These are phyloP conservation scores for Diutina sp. DNA, from an alignment of 1,139 yeast genomes.

Conservation along the genomic window DNA sequence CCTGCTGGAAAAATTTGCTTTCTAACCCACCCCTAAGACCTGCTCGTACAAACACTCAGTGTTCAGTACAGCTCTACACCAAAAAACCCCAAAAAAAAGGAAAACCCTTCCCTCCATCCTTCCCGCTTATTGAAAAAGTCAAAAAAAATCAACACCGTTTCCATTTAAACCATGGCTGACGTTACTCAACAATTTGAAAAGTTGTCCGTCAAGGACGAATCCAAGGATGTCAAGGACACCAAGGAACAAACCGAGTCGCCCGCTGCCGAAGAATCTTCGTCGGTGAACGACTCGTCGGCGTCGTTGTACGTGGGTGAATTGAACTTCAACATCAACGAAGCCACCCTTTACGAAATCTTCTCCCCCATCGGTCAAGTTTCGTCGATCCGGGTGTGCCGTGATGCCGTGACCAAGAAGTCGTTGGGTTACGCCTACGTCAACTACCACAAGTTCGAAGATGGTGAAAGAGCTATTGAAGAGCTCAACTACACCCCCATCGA, in stretches of 20 bases:
- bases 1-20: background rate
- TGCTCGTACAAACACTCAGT: background rate
- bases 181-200: slow-evolving; percentile 2
- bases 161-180: background rate
- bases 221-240: slow-evolving; percentile 1
- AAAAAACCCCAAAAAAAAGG: background rate
- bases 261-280: slow-evolving; percentile 4
- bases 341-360: slow-evolving; percentile 86
- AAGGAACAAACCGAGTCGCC: background rate
- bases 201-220: slow-evolving; percentile 2
- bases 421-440: slow-evolving; percentile 98
- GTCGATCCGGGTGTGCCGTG: slow-evolving; percentile 97
- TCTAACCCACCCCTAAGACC: background rate
- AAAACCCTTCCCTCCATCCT: background rate
- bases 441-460: slow-evolving; percentile 83
- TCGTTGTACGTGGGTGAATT: slow-evolving; percentile 97
- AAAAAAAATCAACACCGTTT: background rate
- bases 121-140: background rate
- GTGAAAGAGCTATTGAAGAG: slow-evolving; percentile 90
- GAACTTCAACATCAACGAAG: slow-evolving; percentile 88
- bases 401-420: slow-evolving; percentile 92
- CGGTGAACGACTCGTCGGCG: slow-evolving; percentile 47
- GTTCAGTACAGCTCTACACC: background rate
- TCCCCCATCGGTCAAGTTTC: slow-evolving; percentile 94
- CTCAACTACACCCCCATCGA: slow-evolving; percentile 89